These are phyloP conservation scores for Globisporangium nagaii DNA, from an alignment of 352 stramenopile species.

Conservation along the genomic window DNA sequence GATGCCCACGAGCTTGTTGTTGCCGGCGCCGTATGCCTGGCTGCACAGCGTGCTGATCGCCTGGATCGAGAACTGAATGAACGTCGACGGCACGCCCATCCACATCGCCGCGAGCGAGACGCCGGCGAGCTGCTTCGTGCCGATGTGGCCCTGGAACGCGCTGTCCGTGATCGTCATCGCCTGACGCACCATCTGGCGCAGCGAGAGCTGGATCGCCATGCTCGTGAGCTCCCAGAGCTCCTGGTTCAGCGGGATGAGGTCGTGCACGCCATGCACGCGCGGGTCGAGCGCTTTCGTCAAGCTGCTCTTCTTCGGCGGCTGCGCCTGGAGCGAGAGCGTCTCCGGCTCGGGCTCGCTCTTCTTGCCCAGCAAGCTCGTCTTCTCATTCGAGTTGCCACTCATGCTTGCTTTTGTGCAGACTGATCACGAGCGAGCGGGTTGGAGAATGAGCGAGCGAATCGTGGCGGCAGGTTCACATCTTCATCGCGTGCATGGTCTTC, in stretches of 20 bases:
- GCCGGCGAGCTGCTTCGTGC: slow-evolving; percentile 57
- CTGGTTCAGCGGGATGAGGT: slow-evolving; percentile 7
- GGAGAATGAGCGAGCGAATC: not conserved
- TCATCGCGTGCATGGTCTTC: not conserved
- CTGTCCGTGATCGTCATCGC: slow-evolving; percentile 69
- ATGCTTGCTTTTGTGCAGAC: not conserved
- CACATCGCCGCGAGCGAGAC: slow-evolving; percentile 66
- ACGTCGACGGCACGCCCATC: slow-evolving; percentile 56
- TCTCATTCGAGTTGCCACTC: not conserved
- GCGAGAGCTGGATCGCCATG: slow-evolving; percentile 71
- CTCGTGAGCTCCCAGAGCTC: slow-evolving; percentile 60
- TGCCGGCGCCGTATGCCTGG: slow-evolving; percentile 66
- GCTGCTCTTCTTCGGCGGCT: not conserved
- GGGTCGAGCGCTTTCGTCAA: not conserved
- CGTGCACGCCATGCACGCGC: not conserved
- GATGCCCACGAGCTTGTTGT: slow-evolving; percentile 52
- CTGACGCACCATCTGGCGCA: slow-evolving; percentile 68
- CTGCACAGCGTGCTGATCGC: slow-evolving; percentile 70
- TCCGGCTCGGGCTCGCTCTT: slow-evolving; percentile 1
- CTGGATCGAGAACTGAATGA: slow-evolving; percentile 55
- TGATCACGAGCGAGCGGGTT: not conserved
- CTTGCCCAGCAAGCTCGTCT: not conserved
- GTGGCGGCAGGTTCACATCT: not conserved
- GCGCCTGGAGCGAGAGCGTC: not conserved
- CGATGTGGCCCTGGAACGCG: slow-evolving; percentile 67